A percentile compares a stretch with the other conserved stretches of the same genome.
These are phyloP conservation scores for Lippia alba DNA, from an alignment of 305 asterid species.

Conservation along the genomic window DNA sequence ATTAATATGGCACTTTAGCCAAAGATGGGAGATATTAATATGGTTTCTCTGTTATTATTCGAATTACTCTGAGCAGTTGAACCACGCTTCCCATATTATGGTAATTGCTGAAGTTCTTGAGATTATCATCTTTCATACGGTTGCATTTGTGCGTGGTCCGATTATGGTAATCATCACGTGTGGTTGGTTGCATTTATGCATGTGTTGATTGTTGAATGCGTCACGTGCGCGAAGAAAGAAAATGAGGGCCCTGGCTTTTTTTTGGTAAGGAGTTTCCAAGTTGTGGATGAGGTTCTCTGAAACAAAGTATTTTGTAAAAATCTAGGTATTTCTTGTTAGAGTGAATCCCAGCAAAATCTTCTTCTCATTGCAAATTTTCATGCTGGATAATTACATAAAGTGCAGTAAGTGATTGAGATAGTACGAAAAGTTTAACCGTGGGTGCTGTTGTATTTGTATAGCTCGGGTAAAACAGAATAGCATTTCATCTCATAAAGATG, in stretches of 20 bases:
- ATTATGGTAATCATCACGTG: too few relatives aligned
- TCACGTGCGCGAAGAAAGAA: conserved; percentile 67
- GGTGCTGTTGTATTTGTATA: too few relatives aligned
- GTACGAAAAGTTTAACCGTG: too few relatives aligned
- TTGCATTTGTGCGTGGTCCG: too few relatives aligned
- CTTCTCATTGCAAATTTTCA: not conserved
- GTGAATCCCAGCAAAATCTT: conserved; percentile 7
- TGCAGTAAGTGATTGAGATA: not conserved
- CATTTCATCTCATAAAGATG: not conserved
- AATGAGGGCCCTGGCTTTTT: conserved; percentile 75
- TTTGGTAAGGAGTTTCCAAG: conserved; percentile 93
- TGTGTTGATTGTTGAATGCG: conserved; percentile 89
- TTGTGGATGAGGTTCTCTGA: conserved; percentile 58
- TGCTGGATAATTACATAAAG: conserved; percentile 13
- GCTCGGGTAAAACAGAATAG: too few relatives aligned
- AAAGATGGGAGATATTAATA: too few relatives aligned
- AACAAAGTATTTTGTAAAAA: not conserved
- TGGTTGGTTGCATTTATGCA: conserved; percentile 75
- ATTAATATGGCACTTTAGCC: too few relatives aligned
- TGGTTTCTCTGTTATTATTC: conserved; percentile 15
- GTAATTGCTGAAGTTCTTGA: conserved; percentile 21
- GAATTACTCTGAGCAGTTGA: conserved; percentile 18
- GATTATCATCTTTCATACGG: not conserved
- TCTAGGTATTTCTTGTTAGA: conserved; percentile 24
- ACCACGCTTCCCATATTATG: conserved; percentile 1